Evolutionary conservation across 148 eudicot species (phyloP).

Genomic region (Polygonum maritimum): DNA sequence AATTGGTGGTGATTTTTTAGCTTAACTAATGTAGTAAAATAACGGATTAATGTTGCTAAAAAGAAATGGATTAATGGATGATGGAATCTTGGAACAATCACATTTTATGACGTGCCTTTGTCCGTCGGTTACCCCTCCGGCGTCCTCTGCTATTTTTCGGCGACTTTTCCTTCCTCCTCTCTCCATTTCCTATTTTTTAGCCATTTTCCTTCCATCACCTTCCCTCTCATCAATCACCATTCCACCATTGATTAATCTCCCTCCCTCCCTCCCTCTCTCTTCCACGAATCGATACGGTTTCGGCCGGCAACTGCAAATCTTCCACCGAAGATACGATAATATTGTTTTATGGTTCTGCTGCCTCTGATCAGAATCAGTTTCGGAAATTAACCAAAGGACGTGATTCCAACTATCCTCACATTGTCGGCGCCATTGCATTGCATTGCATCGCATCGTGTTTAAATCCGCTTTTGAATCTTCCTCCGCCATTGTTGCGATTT

Average conservation of each 20-base stretch:
- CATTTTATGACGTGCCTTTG: conserved; percentile 1
- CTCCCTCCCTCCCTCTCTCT: neutral
- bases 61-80: neutral
- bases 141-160: conserved; percentile 5
- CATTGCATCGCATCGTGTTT: neutral
- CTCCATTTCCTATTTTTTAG: conserved; percentile 1
- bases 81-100: neutral
- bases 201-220: neutral
- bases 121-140: neutral
- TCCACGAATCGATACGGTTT: neutral
- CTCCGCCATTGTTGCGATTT: neutral
- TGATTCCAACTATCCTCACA: neutral
- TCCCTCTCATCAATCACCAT: neutral
- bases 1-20: no score
- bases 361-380: neutral
- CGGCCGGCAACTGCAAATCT: conserved; percentile 5
- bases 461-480: neutral
- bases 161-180: conserved; percentile 2
- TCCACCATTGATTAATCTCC: neutral
- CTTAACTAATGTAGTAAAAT: no score
- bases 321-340: neutral
- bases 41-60: neutral
- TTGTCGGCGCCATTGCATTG: neutral
- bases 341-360: neutral
- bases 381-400: neutral